A percentile compares a stretch with the other conserved stretches of the same genome.
Conservation (phyloP, 805 yeast species). For the Nakazawaea anatomiae region DNA sequence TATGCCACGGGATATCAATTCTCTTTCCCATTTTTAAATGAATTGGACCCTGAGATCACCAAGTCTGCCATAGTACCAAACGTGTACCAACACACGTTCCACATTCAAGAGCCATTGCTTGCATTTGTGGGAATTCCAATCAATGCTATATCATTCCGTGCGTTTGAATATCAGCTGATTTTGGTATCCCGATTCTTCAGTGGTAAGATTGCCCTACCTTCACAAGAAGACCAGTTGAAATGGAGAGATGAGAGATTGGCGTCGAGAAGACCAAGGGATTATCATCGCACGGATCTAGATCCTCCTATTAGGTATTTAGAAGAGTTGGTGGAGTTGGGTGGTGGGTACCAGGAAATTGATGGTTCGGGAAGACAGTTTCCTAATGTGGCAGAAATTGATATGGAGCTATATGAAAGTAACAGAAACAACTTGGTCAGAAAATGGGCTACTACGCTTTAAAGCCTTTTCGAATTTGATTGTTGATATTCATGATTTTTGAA, state of each 20-base stretch:
- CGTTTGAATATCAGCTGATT: slow-evolving; percentile 35
- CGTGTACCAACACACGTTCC: slow-evolving; percentile 28
- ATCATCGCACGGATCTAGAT: slow-evolving; percentile 29
- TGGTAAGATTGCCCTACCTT: slow-evolving; percentile 25
- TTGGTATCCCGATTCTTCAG: slow-evolving; percentile 27
- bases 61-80: slow-evolving; percentile 23
- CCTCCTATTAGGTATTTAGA: slow-evolving; percentile 24
- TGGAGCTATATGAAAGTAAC: slow-evolving; percentile 1
- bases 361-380: slow-evolving; percentile 6
- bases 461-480: no score
- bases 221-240: slow-evolving; percentile 20
- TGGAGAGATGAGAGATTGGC: slow-evolving; percentile 26
- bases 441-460: not conserved
- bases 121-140: slow-evolving; percentile 30
- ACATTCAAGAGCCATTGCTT: slow-evolving; percentile 26
- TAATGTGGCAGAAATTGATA: not conserved
- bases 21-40: slow-evolving; percentile 19
- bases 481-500: no score
- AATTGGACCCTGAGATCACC: slow-evolving; percentile 18
- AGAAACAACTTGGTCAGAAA: not conserved
- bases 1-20: slow-evolving; percentile 23
- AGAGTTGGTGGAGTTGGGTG: slow-evolving; percentile 22
- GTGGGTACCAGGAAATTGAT: slow-evolving; percentile 13
- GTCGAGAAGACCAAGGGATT: slow-evolving; percentile 21
- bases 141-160: slow-evolving; percentile 33